Evolutionary conservation across 495 filamentous ascomycete species (phyloP).

Genomic region (Evansstolkia leycettana): DNA sequence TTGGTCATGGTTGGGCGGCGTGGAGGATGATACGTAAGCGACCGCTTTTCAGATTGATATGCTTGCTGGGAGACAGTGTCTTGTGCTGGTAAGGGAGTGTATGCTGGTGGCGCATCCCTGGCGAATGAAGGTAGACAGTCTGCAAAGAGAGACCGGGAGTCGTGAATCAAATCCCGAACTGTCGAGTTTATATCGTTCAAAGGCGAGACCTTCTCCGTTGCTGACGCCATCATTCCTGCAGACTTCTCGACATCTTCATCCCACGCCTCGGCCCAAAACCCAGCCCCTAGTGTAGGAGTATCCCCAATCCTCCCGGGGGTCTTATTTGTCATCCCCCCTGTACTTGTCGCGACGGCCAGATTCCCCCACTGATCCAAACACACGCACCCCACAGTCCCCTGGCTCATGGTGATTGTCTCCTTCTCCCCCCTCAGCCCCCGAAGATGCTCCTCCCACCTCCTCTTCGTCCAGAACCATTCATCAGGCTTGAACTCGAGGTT

Average conservation of each 20-base stretch:
- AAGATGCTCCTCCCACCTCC: slow-evolving; percentile 72
- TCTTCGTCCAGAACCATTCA: slow-evolving; percentile 67
- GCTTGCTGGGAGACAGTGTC: background rate
- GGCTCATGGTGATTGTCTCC: slow-evolving; percentile 28
- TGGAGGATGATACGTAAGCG: background rate
- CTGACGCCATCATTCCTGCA: slow-evolving; percentile 13
- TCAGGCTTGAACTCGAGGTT: slow-evolving; percentile 55
- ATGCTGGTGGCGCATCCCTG: slow-evolving; percentile 1
- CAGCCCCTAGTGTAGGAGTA: slow-evolving; percentile 75
- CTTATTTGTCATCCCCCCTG: slow-evolving; percentile 85
- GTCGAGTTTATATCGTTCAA: background rate
- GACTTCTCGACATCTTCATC: slow-evolving; percentile 4
- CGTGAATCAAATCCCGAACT: background rate
- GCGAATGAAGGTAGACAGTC: slow-evolving; percentile 39
- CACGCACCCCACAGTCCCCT: slow-evolving; percentile 78
- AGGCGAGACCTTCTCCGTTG: too few species aligned
- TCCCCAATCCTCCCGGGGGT: slow-evolving; percentile 75
- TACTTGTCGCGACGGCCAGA: slow-evolving; percentile 70
- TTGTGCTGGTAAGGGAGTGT: slow-evolving; percentile 1
- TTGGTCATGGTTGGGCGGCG: background rate
- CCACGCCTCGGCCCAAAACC: slow-evolving; percentile 87
- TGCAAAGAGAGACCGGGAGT: slow-evolving; percentile 20
- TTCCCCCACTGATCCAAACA: slow-evolving; percentile 63
- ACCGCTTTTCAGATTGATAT: slow-evolving; percentile 2
- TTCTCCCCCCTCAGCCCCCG: slow-evolving; percentile 44